Conservation (phyloP, 2,329 filamentous ascomycete genomes). For the Acrodontium crateriforme region DNA sequence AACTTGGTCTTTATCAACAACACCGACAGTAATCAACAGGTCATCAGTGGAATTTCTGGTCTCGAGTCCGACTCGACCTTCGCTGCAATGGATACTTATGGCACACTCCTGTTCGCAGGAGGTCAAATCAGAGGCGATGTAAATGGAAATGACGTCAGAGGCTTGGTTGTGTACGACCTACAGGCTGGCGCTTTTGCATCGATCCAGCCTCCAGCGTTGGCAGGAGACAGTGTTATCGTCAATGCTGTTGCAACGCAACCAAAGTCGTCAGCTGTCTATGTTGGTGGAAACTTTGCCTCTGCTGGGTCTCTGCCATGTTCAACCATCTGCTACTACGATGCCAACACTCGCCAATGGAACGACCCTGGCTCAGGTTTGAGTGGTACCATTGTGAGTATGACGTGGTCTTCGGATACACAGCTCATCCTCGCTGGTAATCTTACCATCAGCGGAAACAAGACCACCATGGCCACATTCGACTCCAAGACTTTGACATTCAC, state of each 20-base stretch:
- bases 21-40: slow-evolving; percentile 36
- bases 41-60: slow-evolving; percentile 47
- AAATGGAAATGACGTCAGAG: slow-evolving; percentile 48
- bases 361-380: slow-evolving; percentile 58
- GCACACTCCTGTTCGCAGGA: slow-evolving; percentile 64
- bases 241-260: slow-evolving; percentile 63
- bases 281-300: slow-evolving; percentile 71
- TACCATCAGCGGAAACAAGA: slow-evolving; percentile 48
- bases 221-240: slow-evolving; percentile 57
- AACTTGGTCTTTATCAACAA: slow-evolving; percentile 77
- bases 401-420: slow-evolving; percentile 60
- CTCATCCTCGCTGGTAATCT: slow-evolving; percentile 70
- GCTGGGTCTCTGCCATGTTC: slow-evolving; percentile 75
- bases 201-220: slow-evolving; percentile 61
- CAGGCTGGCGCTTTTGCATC: slow-evolving; percentile 44
- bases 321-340: slow-evolving; percentile 67
- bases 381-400: slow-evolving; percentile 57
- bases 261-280: slow-evolving; percentile 59
- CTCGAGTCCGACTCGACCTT: slow-evolving; percentile 64
- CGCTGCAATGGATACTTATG: slow-evolving; percentile 52
- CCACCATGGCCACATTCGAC: slow-evolving; percentile 61
- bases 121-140: slow-evolving; percentile 63
- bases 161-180: slow-evolving; percentile 71
- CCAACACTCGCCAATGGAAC: slow-evolving; percentile 60
- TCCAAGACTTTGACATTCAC: slow-evolving; percentile 53